Percentiles rank a stretch among this genome's conserved stretches.
Evolutionary conservation across 1,284 basidiomycete species (phyloP).

Genomic region (Melampsora abietis-canadensis): DNA sequence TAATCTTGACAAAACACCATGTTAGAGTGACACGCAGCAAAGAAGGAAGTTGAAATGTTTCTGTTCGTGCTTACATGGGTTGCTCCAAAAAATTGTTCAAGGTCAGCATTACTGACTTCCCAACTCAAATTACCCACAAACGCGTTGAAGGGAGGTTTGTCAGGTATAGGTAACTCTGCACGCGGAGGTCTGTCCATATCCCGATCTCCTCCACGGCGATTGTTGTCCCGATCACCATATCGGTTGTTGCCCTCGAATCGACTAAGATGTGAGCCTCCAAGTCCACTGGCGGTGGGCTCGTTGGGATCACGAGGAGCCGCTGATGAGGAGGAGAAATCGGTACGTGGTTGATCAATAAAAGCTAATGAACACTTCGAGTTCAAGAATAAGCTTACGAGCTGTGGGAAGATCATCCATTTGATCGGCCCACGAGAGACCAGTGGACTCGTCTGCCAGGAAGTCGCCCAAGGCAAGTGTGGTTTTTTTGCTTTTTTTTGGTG

Average conservation of each 20-base stretch:
- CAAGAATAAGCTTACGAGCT: constrained; percentile 67
- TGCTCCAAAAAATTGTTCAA: constrained; percentile 70
- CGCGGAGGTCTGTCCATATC: constrained; percentile 56
- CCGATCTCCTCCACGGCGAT: constrained; percentile 33
- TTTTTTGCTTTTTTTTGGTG: constrained; percentile 64
- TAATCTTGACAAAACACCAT: constrained; percentile 59
- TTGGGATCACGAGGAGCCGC: constrained; percentile 39
- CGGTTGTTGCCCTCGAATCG: constrained; percentile 22
- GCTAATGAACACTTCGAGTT: neutral
- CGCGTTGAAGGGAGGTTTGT: constrained; percentile 88
- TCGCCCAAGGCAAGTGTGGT: constrained; percentile 85
- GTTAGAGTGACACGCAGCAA: neutral
- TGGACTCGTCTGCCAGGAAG: constrained; percentile 79
- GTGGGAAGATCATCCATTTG: constrained; percentile 85
- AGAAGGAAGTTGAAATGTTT: neutral
- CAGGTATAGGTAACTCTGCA: constrained; percentile 91
- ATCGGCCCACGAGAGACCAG: constrained; percentile 87
- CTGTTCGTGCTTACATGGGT: constrained; percentile 15
- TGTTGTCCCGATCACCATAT: constrained; percentile 28
- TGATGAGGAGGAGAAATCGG: constrained; percentile 3
- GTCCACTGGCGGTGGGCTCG: constrained; percentile 19
- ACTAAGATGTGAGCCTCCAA: constrained; percentile 28
- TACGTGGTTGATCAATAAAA: neutral
- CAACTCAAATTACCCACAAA: constrained; percentile 95
- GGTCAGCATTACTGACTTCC: constrained; percentile 78